phyloP scores from a whole-genome alignment of 768 basidiomycete genomes.

The Lyophyllum decastes region DNA sequence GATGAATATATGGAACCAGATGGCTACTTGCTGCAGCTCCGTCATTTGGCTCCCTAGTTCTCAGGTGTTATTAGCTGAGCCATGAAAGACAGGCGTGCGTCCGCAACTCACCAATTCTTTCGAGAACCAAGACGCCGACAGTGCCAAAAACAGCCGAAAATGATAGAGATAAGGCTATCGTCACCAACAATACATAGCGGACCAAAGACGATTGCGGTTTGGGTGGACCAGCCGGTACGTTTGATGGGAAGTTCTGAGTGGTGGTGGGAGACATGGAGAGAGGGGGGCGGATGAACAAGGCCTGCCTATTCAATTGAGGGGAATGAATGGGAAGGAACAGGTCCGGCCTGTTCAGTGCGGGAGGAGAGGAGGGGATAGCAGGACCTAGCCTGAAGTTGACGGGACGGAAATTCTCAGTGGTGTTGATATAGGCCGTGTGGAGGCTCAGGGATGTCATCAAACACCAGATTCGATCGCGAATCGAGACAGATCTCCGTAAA shows the following conservation, averaged over 20 bases:
- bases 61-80: not conserved
- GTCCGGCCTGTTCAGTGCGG: slow-evolving; percentile 15
- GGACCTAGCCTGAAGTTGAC: slow-evolving; percentile 13
- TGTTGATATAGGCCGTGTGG: not conserved
- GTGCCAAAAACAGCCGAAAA: slow-evolving; percentile 12
- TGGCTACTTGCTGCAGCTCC: slow-evolving; percentile 17
- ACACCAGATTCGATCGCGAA: not conserved
- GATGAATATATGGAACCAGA: slow-evolving; percentile 22
- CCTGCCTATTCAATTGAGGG: slow-evolving; percentile 15
- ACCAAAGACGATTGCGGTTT: slow-evolving; percentile 9
- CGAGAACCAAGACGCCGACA: slow-evolving; percentile 10
- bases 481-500: no score
- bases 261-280: not conserved
- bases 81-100: not conserved
- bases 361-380: slow-evolving; percentile 2
- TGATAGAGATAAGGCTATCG: slow-evolving; percentile 6
- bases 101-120: slow-evolving; percentile 6
- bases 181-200: slow-evolving; percentile 7
- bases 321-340: slow-evolving; percentile 11
- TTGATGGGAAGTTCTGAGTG: not conserved
- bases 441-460: not conserved
- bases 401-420: not conserved
- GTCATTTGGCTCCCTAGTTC: slow-evolving; percentile 14
- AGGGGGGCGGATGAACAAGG: slow-evolving; percentile 16
- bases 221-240: slow-evolving; percentile 3